Evolutionary conservation across 2,329 filamentous ascomycete genomes (phyloP).

Genomic region (Apiospora kogelbergensis): DNA sequence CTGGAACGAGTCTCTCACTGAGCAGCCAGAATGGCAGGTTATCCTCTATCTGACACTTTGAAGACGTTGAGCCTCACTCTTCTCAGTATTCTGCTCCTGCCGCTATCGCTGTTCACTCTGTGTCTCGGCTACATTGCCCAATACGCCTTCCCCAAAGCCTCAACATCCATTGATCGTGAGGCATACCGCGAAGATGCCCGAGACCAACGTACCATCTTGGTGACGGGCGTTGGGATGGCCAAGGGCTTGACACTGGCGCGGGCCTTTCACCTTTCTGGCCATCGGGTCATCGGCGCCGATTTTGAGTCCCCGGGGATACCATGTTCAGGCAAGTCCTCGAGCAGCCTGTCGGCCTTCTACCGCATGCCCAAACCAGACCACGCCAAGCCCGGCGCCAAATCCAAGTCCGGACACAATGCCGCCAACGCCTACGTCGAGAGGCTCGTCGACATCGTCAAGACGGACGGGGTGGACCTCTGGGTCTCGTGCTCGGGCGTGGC

Average conservation of each 20-base stretch:
- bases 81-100: conserved; percentile 20
- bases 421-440: conserved; percentile 52
- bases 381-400: neutral
- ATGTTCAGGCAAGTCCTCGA: conserved; percentile 59
- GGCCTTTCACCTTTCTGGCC: conserved; percentile 61
- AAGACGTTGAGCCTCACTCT: conserved; percentile 19
- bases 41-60: neutral
- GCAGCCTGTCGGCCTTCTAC: conserved; percentile 55
- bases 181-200: neutral
- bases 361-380: conserved; percentile 33
- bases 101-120: conserved; percentile 15
- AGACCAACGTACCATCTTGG: conserved; percentile 53
- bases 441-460: conserved; percentile 57
- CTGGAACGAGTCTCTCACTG: neutral
- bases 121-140: conserved; percentile 8
- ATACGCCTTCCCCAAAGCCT: neutral
- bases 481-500: conserved; percentile 71
- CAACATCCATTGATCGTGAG: neutral
- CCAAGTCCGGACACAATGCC: neutral
- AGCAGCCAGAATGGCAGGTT: neutral
- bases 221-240: conserved; percentile 72
- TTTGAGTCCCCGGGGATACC: conserved; percentile 49
- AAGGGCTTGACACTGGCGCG: conserved; percentile 69
- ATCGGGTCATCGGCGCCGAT: conserved; percentile 72
- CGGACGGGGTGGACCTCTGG: conserved; percentile 69